A percentile compares a stretch with the other conserved stretches of the same genome.
Conservation (phyloP, 331 rosid genomes). For the Acacia pycnantha region DNA sequence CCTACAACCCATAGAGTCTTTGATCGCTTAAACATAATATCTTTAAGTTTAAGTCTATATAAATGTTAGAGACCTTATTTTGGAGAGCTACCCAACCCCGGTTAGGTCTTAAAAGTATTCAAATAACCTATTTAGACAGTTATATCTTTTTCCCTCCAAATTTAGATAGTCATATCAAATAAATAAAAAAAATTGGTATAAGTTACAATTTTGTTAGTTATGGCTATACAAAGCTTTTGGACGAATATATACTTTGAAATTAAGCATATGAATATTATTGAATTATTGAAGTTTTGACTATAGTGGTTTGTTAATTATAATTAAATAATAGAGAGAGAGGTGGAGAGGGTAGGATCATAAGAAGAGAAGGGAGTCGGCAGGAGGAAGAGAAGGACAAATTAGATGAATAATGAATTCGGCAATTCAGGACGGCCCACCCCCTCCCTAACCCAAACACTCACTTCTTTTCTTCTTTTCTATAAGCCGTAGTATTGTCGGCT, state of each 20-base stretch:
- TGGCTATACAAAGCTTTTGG: neutral
- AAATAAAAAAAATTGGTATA: neutral
- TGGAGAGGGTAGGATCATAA: neutral
- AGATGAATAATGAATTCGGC: conserved; percentile 29
- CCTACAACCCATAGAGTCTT: too few species aligned
- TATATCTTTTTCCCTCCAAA: too few species aligned
- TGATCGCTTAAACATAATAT: too few species aligned
- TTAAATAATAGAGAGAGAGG: neutral
- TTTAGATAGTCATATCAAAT: too few species aligned
- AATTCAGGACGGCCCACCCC: conserved; percentile 24
- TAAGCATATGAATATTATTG: neutral
- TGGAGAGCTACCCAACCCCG: too few species aligned
- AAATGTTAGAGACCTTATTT: too few species aligned
- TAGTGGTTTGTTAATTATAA: neutral
- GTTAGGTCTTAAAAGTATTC: too few species aligned
- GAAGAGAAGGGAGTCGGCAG: conserved; percentile 38
- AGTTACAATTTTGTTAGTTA: neutral
- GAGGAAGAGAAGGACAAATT: conserved; percentile 32
- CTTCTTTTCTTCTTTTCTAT: neutral
- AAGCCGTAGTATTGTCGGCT: too few species aligned
- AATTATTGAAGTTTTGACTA: neutral
- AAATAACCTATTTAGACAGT: too few species aligned
- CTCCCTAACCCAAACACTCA: neutral
- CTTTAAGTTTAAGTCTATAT: too few species aligned
- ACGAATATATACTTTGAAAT: neutral